Evolutionary conservation across 177 flowering plant species (phyloP), one percentile per base, ranked within the genome.

Genomic region (Vitis hybrid): DNA sequence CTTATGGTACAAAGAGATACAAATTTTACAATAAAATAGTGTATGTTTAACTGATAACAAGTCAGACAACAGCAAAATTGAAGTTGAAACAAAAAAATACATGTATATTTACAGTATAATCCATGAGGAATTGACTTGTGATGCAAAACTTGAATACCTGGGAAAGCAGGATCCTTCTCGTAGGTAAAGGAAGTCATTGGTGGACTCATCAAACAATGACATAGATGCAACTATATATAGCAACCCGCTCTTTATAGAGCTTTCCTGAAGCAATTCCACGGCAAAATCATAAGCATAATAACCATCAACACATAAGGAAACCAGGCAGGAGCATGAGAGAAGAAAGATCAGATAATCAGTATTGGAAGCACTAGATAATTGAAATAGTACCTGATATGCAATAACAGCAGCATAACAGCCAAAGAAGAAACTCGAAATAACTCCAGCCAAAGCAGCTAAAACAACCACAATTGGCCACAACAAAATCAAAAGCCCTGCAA

Each of bases 121-220:
- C 38, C 53, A 14, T 5, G 50, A 53, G 22, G 50, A 61, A 12
- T 13, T 31, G 47, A 52, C 49, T 8, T 54, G n/a, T 18, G 10
- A 61, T 15, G 19, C n/a, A 63, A 58, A 20, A 44, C 3, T 67
- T 18, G 54, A 56, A 59, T 64, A 83, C 86, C 86, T 83, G 8
- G 83, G 87, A 70, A 79, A 79, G 68, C 87, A 79, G 50, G 87
- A 83, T 4, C 87, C 87, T 76, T 83, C 81, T 24, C 72, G 76
- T 38, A 83, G 72, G 71, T 70, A 76, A 66, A 83, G 84, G 18
- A 81, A 72, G 75, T 83, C 87, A 60, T 83, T 83, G 64, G 83
- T 81, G 80, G 59, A 78, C 62, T 82, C 87, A 63, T 84, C 85
- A 72, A 79, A 82, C 70, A 80, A 33, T 11, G 87, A 70, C 10